A percentile compares a stretch with the other conserved stretches of the same genome.
Conservation (phyloP, 306 rosid species). For the Quercus dentata region DNA sequence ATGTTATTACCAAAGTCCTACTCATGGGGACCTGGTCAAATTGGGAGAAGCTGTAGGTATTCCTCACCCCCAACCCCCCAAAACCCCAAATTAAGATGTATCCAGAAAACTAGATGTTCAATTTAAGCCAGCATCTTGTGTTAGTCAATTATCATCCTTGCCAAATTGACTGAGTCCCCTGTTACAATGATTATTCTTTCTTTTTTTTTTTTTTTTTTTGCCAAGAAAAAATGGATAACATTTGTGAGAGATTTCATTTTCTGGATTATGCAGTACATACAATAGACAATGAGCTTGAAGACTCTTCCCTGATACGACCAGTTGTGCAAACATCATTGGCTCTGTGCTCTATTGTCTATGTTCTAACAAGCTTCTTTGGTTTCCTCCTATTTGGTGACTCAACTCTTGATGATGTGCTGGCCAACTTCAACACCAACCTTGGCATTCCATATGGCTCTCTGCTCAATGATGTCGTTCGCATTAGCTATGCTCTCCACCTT, state of each 20-base stretch:
- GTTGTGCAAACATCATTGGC: slow-evolving; percentile 52
- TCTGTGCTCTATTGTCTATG: slow-evolving; percentile 51
- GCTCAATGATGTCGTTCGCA: slow-evolving; percentile 54
- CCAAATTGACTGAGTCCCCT: not conserved
- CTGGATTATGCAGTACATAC: slow-evolving; percentile 47
- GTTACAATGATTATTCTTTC: not conserved
- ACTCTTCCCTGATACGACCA: slow-evolving; percentile 47
- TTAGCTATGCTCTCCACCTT: slow-evolving; percentile 67
- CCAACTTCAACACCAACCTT: slow-evolving; percentile 65
- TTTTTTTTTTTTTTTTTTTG: not conserved
- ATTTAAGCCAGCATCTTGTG: not conserved
- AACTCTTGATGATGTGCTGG: slow-evolving; percentile 60
- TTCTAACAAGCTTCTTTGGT: slow-evolving; percentile 60
- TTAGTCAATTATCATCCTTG: not conserved
- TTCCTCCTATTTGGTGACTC: slow-evolving; percentile 65
- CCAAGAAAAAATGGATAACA: slow-evolving; percentile 3
- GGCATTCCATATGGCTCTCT: slow-evolving; percentile 58
- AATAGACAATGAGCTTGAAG: slow-evolving; percentile 54
- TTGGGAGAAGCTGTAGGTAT: slow-evolving; percentile 4
- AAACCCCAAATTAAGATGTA: not conserved
- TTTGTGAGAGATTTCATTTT: slow-evolving; percentile 10
- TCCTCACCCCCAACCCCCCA: not conserved
- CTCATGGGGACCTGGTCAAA: not conserved
- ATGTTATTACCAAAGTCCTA: not conserved
- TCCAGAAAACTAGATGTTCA: not conserved